Conservation (phyloP, 2,329 filamentous ascomycete species). For the Coniochaeta ligniaria region DNA sequence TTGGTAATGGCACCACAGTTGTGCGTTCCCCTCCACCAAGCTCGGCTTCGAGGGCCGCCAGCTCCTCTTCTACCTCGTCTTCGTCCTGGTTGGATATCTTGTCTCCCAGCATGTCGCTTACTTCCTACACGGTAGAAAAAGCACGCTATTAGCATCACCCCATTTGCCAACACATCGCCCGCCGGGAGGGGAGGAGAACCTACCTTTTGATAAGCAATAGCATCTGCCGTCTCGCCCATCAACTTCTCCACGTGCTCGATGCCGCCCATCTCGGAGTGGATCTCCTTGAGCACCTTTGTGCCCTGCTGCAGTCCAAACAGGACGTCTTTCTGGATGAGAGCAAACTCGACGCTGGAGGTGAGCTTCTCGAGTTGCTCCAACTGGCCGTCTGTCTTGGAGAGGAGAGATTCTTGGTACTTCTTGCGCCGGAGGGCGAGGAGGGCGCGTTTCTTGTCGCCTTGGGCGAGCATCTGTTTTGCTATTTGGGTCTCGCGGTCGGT, state of each 20-base stretch:
- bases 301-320: conserved; percentile 89
- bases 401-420: conserved; percentile 90
- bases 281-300: conserved; percentile 80
- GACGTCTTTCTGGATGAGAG: conserved; percentile 93
- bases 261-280: conserved; percentile 93
- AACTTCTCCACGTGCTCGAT: conserved; percentile 91
- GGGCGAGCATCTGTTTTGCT: conserved; percentile 72
- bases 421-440: conserved; percentile 85
- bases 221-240: conserved; percentile 87
- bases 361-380: conserved; percentile 90
- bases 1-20: conserved; percentile 12
- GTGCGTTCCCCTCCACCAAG: conserved; percentile 14
- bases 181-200: conserved; percentile 10
- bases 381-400: conserved; percentile 85
- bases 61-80: conserved; percentile 94
- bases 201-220: conserved; percentile 84
- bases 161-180: too few species aligned
- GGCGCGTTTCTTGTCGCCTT: conserved; percentile 73
- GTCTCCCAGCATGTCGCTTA: conserved; percentile 83
- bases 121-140: conserved; percentile 53
- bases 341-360: conserved; percentile 87
- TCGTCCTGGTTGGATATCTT: conserved; percentile 92
- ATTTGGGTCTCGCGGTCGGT: conserved; percentile 84
- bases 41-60: conserved; percentile 71
- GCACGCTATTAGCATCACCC: not conserved